Percentiles rank a stretch among this genome's conserved stretches.
These are phyloP conservation scores for Rhizopus stolonifer DNA, from an alignment of 371 early-diverging fungal species.

Conservation along the genomic window DNA sequence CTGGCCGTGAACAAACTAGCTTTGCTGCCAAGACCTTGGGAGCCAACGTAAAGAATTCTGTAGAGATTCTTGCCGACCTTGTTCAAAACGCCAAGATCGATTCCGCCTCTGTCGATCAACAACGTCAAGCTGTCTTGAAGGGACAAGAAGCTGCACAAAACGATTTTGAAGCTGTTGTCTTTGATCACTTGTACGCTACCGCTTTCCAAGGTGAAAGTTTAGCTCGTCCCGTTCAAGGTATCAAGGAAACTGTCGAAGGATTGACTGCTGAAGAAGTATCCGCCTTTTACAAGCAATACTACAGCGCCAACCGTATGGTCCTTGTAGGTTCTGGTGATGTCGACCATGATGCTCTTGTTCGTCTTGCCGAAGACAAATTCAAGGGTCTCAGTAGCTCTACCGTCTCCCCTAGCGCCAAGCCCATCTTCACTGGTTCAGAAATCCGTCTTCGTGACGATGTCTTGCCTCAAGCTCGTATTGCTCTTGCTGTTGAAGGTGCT, in stretches of 20 bases:
- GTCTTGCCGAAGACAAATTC: constrained; percentile 90
- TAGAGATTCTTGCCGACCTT: constrained; percentile 94
- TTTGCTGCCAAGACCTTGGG: constrained; percentile 95
- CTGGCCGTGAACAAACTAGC: constrained; percentile 97
- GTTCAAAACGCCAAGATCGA: constrained; percentile 87
- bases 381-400: constrained; percentile 40
- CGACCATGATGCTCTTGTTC: constrained; percentile 90
- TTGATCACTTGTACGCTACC: constrained; percentile 81
- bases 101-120: constrained; percentile 81
- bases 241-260: constrained; percentile 86
- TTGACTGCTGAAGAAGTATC: constrained; percentile 82
- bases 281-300: constrained; percentile 86
- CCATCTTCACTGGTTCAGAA: constrained; percentile 88
- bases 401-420: constrained; percentile 55
- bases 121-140: constrained; percentile 92
- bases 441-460: constrained; percentile 70
- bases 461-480: constrained; percentile 92
- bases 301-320: constrained; percentile 96
- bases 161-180: constrained; percentile 91
- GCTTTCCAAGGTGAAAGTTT: constrained; percentile 92
- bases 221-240: constrained; percentile 94
- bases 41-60: constrained; percentile 82
- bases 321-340: constrained; percentile 93
- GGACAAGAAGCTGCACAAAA: constrained; percentile 97
- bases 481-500: constrained; percentile 94